Percentiles rank a stretch among this genome's conserved stretches.
These are phyloP conservation scores for Keithomyces neogunnii DNA, from an alignment of 2,329 filamentous ascomycete genomes.

Conservation along the genomic window DNA sequence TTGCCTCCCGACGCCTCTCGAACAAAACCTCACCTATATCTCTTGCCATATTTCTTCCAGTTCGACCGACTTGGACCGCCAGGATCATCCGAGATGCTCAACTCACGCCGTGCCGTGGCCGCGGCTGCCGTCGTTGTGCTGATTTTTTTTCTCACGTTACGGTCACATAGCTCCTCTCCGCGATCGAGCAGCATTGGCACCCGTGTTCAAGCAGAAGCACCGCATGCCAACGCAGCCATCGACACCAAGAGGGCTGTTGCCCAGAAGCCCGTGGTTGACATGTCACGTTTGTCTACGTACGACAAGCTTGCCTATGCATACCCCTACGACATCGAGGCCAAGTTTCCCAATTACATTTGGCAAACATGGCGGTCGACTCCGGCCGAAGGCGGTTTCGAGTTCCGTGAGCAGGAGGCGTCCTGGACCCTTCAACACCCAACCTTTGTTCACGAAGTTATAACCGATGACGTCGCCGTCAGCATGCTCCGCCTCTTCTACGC, in stretches of 20 bases:
- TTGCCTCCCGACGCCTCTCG: too few species aligned
- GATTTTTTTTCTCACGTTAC: constrained; percentile 60
- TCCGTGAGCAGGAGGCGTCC: constrained; percentile 77
- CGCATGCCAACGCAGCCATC: constrained; percentile 12
- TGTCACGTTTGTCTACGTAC: constrained; percentile 61
- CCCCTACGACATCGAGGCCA: constrained; percentile 78
- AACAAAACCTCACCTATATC: too few species aligned
- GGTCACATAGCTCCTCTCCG: constrained; percentile 35
- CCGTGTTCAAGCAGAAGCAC: constrained; percentile 11
- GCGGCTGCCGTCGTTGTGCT: constrained; percentile 61
- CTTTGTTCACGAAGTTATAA: constrained; percentile 94
- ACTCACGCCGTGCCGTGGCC: constrained; percentile 67
- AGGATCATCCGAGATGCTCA: constrained; percentile 50
- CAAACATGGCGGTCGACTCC: constrained; percentile 95
- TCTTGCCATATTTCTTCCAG: too few species aligned
- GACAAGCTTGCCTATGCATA: constrained; percentile 89
- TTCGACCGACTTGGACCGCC: too few species aligned
- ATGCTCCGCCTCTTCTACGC: constrained; percentile 82
- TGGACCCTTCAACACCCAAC: constrained; percentile 83
- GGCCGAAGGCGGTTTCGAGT: constrained; percentile 65
- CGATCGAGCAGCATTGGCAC: background rate
- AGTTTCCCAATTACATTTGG: constrained; percentile 98
- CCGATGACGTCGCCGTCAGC: constrained; percentile 77
- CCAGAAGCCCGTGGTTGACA: constrained; percentile 54
- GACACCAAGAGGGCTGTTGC: constrained; percentile 2